phyloP scores from a whole-genome alignment of 1,284 basidiomycete genomes.

The Mycena citricolor region DNA sequence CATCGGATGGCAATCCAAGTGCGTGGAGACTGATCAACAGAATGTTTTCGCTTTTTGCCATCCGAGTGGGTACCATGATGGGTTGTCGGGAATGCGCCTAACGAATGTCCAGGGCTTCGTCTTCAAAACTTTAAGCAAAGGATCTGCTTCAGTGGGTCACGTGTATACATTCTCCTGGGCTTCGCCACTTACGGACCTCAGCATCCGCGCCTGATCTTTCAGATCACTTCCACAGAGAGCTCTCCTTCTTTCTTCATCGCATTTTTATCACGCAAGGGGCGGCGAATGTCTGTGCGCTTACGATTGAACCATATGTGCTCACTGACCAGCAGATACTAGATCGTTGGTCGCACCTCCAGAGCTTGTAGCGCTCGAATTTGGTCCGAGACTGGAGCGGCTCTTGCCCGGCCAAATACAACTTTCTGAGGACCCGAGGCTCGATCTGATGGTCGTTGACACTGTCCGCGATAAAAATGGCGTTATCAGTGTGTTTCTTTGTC shows the following conservation, averaged over 20 bases:
- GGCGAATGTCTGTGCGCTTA: conserved; percentile 14
- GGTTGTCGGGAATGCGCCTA: conserved; percentile 5
- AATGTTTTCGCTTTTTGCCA: conserved; percentile 39
- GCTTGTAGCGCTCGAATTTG: conserved; percentile 48
- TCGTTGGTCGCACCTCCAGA: conserved; percentile 46
- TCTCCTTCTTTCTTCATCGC: conserved; percentile 59
- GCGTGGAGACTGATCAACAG: conserved; percentile 36
- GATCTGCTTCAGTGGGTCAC: conserved; percentile 50
- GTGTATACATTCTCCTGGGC: conserved; percentile 24
- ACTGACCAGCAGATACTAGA: not conserved
- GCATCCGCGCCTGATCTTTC: conserved; percentile 63
- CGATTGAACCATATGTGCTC: not conserved
- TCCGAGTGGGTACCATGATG: conserved; percentile 33
- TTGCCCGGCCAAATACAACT: conserved; percentile 55
- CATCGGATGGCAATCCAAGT: conserved; percentile 25
- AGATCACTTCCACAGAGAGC: conserved; percentile 45
- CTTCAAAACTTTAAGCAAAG: conserved; percentile 49
- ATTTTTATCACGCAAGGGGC: conserved; percentile 43
- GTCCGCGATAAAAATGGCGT: too few relatives aligned
- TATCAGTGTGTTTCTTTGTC: too few relatives aligned
- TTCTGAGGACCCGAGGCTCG: too few relatives aligned
- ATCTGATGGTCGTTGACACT: too few relatives aligned
- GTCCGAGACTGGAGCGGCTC: conserved; percentile 41
- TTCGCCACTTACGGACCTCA: conserved; percentile 26
- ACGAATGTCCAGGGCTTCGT: conserved; percentile 40